phyloP scores from a whole-genome alignment of 306 rosid species.

The Prunus mira region DNA sequence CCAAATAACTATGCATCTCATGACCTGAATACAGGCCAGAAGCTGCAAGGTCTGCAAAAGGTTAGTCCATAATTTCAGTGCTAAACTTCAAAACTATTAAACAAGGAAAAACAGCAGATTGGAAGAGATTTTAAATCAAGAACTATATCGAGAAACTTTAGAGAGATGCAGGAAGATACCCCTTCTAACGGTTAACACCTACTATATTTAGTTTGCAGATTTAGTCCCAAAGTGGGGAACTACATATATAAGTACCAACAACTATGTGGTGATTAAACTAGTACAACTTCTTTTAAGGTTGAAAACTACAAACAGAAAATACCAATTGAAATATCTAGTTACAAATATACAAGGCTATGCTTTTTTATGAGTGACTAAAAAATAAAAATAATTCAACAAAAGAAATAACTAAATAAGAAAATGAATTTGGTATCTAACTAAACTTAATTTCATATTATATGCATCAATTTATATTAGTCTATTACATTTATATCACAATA shows the following conservation, averaged over 20 bases:
- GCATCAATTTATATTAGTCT: background rate
- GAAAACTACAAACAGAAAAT: background rate
- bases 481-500: background rate
- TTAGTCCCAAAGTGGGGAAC: background rate
- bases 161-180: background rate
- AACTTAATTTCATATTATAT: background rate
- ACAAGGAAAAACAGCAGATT: background rate
- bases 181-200: background rate
- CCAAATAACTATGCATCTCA: constrained; percentile 64
- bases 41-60: constrained; percentile 43
- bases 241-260: background rate
- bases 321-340: background rate
- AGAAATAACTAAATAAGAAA: background rate
- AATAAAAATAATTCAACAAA: background rate
- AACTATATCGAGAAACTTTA: background rate
- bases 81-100: background rate
- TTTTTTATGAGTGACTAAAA: background rate
- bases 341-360: background rate
- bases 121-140: background rate
- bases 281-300: too few relatives aligned
- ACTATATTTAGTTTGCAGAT: background rate
- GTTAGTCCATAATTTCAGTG: background rate
- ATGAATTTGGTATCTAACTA: background rate
- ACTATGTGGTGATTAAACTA: too few relatives aligned
- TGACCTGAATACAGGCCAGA: constrained; percentile 57